Conservation (phyloP, 164 flowering plant species). For the Magnolia changhungtana region DNA sequence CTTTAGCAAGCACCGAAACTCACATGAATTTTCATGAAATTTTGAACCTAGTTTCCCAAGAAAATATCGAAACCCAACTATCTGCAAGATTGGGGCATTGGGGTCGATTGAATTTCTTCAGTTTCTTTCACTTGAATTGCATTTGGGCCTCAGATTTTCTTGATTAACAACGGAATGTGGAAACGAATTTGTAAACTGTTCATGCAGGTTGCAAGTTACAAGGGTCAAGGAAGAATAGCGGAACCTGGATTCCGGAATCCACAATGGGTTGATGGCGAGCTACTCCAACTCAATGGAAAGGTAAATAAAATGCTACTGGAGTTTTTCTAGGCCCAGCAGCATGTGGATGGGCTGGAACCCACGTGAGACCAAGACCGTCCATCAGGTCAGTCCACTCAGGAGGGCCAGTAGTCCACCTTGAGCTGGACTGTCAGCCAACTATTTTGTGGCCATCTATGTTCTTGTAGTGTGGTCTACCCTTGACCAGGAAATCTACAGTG, state of each 20-base stretch:
- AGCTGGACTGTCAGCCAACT: no score
- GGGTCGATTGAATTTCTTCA: neutral
- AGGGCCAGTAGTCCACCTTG: no score
- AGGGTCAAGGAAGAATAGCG: conserved; percentile 94
- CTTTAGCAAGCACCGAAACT: no score
- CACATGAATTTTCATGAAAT: no score
- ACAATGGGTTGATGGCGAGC: conserved; percentile 93
- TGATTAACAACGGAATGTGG: neutral
- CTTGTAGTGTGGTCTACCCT: no score
- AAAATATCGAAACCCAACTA: no score
- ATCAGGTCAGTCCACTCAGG: no score
- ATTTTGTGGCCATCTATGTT: no score
- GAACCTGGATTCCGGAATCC: conserved; percentile 80
- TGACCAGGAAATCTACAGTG: neutral
- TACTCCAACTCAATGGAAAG: conserved; percentile 89
- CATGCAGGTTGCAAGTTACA: conserved; percentile 76
- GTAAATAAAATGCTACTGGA: conserved; percentile 28
- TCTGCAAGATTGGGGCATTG: no score
- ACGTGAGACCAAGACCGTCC: neutral
- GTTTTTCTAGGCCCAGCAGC: neutral
- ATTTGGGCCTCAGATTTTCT: neutral
- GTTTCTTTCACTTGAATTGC: neutral
- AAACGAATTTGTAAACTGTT: conserved; percentile 4
- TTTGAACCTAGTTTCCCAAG: no score
- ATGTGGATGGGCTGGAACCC: neutral